Percentiles rank a stretch among this genome's conserved stretches.
phyloP scores from a whole-genome alignment of 108 stramenopile species.

The Nitzschia sp. region DNA sequence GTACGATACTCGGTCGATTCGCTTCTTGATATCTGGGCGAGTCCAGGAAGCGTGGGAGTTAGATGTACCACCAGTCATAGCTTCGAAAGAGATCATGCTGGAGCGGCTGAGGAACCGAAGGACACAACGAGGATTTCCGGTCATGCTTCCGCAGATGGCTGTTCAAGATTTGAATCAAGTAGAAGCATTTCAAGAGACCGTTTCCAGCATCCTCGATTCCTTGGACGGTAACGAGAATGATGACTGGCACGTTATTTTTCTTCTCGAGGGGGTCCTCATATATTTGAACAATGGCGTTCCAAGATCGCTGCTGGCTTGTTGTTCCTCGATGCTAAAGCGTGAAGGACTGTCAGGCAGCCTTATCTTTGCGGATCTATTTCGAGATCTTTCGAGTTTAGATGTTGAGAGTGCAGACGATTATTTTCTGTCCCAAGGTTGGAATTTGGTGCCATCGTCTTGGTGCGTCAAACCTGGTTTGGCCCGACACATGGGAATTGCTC shows the following conservation, averaged over 20 bases:
- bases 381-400: slow-evolving; percentile 59
- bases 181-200: slow-evolving; percentile 25
- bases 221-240: slow-evolving; percentile 20
- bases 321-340: slow-evolving; percentile 37
- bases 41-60: slow-evolving; percentile 50
- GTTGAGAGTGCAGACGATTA: slow-evolving; percentile 37
- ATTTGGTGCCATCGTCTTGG: slow-evolving; percentile 46
- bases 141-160: slow-evolving; percentile 37
- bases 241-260: slow-evolving; percentile 52
- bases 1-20: slow-evolving; percentile 67
- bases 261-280: slow-evolving; percentile 83
- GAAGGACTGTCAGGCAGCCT: slow-evolving; percentile 21
- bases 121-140: slow-evolving; percentile 30
- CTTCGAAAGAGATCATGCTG: slow-evolving; percentile 54
- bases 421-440: slow-evolving; percentile 58
- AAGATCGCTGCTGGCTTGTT: slow-evolving; percentile 39
- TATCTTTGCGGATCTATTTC: slow-evolving; percentile 72
- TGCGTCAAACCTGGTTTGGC: slow-evolving; percentile 70
- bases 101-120: slow-evolving; percentile 49
- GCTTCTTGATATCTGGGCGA: slow-evolving; percentile 41
- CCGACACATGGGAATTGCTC: slow-evolving; percentile 67
- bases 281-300: slow-evolving; percentile 71
- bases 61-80: slow-evolving; percentile 65
- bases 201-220: slow-evolving; percentile 32
- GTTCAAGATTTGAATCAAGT: slow-evolving; percentile 66